Base-by-base conservation (phyloP, 1,284 basidiomycete species). In the Mixia osmundae region DNA sequence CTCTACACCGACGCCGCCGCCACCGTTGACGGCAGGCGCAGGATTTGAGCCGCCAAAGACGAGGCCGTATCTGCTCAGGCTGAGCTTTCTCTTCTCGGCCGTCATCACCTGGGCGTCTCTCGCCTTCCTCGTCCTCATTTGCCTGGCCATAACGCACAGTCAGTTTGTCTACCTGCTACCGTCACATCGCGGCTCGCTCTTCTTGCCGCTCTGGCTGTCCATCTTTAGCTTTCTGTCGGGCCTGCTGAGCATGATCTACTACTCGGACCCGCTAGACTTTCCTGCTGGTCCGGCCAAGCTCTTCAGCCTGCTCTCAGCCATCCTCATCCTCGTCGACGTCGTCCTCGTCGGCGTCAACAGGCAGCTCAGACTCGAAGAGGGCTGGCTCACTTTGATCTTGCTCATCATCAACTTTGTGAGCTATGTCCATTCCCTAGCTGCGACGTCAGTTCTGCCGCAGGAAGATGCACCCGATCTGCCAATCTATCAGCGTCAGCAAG, bases 71-170 rank as follows among this genome's bases (percentile, higher is more conserved):
- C n/a, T 34, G 11, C 21, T 34, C 14, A 4, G 19, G 25, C 15
- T 34, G 33, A 25, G 23, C 15, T 33, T 33, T 76, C 64, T 71
- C 63, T 77, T 78, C 71, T 87, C 89, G 56, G 89, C 85, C 65
- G 95, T 95, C 70, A 94, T 95, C 66, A 82, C 87, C 68, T 94
- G 80, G 57, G 85, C 85, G 60, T 91, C 82, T 46, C 71, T 78
- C 55, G 78, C 73, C 60, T 85, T 87, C 67, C 91, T 89, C 42
- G 74, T 16, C 7, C 23, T 34, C 5, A 24, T 20, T 4, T 21
- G 8, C 7, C 24, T 34, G 20, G n/a, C 21, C 8, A 25, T 20
- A n/a, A 24, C 25, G 12, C 33, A 34, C 24, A 25, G n/a, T 4
- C 4, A 6, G 15, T 21, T 34, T 6, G 33, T 24, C 21, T 21